These are phyloP conservation scores for Syncephalastrum monosporum DNA, from an alignment of 371 early-diverging fungal species.

Conservation along the genomic window DNA sequence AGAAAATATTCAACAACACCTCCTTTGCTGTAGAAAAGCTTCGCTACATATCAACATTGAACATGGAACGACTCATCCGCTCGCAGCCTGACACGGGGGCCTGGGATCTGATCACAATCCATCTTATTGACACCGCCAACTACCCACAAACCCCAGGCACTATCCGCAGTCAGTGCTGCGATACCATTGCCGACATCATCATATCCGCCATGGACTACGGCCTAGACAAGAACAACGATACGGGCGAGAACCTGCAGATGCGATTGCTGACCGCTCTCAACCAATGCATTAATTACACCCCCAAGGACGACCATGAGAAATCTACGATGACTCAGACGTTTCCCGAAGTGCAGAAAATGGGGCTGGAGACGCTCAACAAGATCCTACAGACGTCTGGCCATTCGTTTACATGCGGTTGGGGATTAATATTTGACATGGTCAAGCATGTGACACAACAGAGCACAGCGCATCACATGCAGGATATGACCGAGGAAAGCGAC, in stretches of 20 bases:
- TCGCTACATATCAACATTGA: slow-evolving; percentile 67
- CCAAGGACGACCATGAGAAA: slow-evolving; percentile 21
- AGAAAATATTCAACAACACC: slow-evolving; percentile 69
- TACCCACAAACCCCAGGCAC: slow-evolving; percentile 49
- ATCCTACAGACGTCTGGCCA: slow-evolving; percentile 91
- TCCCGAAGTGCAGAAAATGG: slow-evolving; percentile 79
- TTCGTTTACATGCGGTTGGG: slow-evolving; percentile 85
- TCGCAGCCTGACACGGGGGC: slow-evolving; percentile 40
- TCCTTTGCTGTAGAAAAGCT: slow-evolving; percentile 87
- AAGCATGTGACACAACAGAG: slow-evolving; percentile 47
- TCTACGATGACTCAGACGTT: slow-evolving; percentile 18
- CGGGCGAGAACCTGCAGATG: slow-evolving; percentile 56
- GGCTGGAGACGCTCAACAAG: slow-evolving; percentile 87
- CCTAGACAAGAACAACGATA: slow-evolving; percentile 52
- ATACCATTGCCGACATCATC: slow-evolving; percentile 77
- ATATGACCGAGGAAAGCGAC: slow-evolving; percentile 10
- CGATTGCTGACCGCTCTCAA: slow-evolving; percentile 43
- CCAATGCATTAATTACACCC: slow-evolving; percentile 41
- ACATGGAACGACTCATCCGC: slow-evolving; percentile 68
- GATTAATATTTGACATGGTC: slow-evolving; percentile 87
- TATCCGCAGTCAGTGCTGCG: slow-evolving; percentile 84
- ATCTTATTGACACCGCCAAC: slow-evolving; percentile 83
- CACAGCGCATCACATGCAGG: neutral
- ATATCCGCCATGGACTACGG: slow-evolving; percentile 68
- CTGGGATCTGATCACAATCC: slow-evolving; percentile 75